Conservation (phyloP, 2,329 filamentous ascomycete genomes). For the Bipolaris zeicola region DNA sequence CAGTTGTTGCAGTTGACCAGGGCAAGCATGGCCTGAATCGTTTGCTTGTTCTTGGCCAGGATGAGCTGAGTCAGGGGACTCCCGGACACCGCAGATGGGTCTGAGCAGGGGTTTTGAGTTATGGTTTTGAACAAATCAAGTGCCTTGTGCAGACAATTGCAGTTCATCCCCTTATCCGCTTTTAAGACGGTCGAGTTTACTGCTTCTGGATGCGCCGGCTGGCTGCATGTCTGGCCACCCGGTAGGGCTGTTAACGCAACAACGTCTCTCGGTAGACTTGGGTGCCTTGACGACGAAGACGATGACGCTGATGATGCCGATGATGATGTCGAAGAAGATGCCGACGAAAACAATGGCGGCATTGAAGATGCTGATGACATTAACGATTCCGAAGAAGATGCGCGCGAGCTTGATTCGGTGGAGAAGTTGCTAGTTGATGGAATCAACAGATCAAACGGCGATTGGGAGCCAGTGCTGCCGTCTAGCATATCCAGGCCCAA, state of each 20-base stretch:
- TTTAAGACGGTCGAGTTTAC: not conserved
- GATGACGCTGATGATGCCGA: not conserved
- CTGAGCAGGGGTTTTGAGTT: constrained; percentile 4
- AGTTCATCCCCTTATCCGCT: not conserved
- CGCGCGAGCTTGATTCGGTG: not conserved
- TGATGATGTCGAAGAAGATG: not conserved
- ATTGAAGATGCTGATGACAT: not conserved
- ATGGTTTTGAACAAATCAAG: constrained; percentile 9
- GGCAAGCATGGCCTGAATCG: constrained; percentile 6
- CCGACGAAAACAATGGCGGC: not conserved
- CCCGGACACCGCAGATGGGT: not conserved
- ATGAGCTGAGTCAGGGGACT: constrained; percentile 2
- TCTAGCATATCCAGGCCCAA: not conserved
- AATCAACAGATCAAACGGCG: not conserved
- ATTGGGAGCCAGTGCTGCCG: not conserved
- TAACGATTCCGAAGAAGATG: not conserved
- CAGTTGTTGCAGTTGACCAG: constrained; percentile 4
- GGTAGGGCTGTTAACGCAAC: not conserved
- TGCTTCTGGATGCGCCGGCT: not conserved
- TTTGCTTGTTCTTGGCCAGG: constrained; percentile 8
- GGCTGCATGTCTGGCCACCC: not conserved
- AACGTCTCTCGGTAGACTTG: not conserved
- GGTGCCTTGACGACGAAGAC: not conserved
- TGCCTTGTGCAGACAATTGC: constrained; percentile 11
- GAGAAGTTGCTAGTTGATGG: not conserved